These are phyloP conservation scores for Trametes cinnabarina DNA, from an alignment of 768 basidiomycete genomes.

Conservation along the genomic window DNA sequence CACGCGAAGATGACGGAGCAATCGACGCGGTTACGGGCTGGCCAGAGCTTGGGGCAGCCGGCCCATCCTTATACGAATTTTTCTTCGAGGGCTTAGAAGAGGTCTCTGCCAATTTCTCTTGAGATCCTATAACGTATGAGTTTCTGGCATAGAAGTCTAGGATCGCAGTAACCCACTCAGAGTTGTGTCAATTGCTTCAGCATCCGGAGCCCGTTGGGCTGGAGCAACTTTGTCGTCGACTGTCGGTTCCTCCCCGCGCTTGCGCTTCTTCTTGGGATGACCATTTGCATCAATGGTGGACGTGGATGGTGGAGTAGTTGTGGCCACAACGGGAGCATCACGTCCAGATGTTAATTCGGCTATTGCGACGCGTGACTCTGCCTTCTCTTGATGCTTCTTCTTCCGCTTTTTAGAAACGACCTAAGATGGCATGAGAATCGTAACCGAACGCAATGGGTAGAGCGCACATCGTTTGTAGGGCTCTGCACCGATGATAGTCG, in stretches of 20 bases:
- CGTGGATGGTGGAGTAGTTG: background rate
- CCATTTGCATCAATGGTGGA: slow-evolving; percentile 13
- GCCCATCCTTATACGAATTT: background rate
- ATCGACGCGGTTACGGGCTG: background rate
- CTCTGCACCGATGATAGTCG: background rate
- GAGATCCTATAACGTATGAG: background rate
- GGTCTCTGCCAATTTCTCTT: background rate
- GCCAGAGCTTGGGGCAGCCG: background rate
- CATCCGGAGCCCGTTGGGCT: background rate
- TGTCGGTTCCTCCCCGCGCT: background rate
- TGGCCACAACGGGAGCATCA: background rate
- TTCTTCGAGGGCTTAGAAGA: background rate
- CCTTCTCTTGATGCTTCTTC: background rate
- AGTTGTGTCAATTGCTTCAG: no score
- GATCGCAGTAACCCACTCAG: no score
- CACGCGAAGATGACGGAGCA: background rate
- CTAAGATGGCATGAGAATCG: background rate
- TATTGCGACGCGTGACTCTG: no score
- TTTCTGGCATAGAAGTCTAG: no score
- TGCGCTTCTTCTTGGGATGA: slow-evolving; percentile 14
- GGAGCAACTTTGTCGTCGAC: background rate
- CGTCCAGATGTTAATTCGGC: background rate
- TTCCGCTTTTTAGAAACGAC: background rate
- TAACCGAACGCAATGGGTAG: background rate
- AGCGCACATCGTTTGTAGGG: background rate